These are phyloP conservation scores for Populus euphratica DNA, from an alignment of 345 rosid species.

Conservation along the genomic window DNA sequence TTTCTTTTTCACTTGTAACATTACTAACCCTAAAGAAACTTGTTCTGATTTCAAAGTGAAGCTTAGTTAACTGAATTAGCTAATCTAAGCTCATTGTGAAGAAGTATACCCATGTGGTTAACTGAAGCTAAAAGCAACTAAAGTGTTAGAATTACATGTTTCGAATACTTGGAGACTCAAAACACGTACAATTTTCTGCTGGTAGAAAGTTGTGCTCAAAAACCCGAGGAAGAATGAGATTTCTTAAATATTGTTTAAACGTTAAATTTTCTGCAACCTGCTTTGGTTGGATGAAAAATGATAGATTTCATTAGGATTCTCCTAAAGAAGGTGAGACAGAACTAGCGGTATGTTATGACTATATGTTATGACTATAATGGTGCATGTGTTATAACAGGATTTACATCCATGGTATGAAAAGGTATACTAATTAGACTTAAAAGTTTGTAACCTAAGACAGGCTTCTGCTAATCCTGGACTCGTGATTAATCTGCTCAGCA, in stretches of 20 bases:
- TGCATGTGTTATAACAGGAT: neutral
- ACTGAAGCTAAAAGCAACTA: neutral
- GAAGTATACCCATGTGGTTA: neutral
- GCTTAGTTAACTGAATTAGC: neutral
- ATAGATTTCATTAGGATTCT: neutral
- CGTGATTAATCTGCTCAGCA: neutral
- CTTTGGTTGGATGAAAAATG: neutral
- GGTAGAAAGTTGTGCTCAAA: neutral
- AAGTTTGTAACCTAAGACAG: neutral
- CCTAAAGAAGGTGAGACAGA: neutral
- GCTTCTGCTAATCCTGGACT: neutral
- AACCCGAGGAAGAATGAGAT: neutral
- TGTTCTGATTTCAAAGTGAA: neutral
- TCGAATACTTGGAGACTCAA: neutral
- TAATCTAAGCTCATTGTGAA: neutral
- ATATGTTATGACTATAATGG: neutral
- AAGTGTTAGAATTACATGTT: neutral
- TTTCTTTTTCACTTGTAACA: neutral
- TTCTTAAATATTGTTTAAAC: neutral
- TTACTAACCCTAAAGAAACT: neutral
- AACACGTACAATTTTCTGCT: neutral
- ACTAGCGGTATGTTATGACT: neutral
- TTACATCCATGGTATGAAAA: neutral
- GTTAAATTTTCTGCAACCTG: neutral
- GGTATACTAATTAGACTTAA: neutral